Conservation (phyloP, 2,329 filamentous ascomycete genomes). For the Alternaria gaisen region DNA sequence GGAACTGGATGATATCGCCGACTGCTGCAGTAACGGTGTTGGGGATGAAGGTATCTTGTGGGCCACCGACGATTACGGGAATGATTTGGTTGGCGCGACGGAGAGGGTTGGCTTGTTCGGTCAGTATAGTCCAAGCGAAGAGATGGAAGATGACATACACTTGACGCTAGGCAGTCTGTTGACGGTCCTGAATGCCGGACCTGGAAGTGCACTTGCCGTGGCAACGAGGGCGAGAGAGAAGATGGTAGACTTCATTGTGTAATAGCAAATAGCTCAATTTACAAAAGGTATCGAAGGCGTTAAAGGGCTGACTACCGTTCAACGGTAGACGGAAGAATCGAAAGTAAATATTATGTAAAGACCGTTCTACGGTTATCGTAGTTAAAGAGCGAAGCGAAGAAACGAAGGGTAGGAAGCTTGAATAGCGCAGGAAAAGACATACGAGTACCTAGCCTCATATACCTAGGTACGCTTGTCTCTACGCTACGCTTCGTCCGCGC, state of each 20-base stretch:
- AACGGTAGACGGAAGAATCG: constrained; percentile 26
- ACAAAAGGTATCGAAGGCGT: constrained; percentile 4
- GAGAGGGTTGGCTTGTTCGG: constrained; percentile 26
- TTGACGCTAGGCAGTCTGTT: constrained; percentile 13
- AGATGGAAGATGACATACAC: neutral
- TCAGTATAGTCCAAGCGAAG: neutral
- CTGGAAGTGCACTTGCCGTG: constrained; percentile 27
- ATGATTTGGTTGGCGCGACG: constrained; percentile 37
- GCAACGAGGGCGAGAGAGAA: constrained; percentile 22
- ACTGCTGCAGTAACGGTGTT: constrained; percentile 39
- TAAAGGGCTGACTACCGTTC: constrained; percentile 29
- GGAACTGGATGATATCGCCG: constrained; percentile 43
- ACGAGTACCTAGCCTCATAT: constrained; percentile 3
- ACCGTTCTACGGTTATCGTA: constrained; percentile 37
- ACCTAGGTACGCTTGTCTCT: neutral
- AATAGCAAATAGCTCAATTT: neutral
- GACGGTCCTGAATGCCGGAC: constrained; percentile 11
- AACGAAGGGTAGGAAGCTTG: constrained; percentile 11
- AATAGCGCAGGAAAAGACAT: neutral
- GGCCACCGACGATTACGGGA: constrained; percentile 43
- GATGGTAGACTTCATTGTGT: constrained; percentile 28
- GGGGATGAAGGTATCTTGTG: constrained; percentile 41
- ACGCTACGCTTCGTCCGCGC: constrained; percentile 1
- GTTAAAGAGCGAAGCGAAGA: constrained; percentile 27
- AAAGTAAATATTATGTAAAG: constrained; percentile 30